These are phyloP conservation scores for Sporothrix protearum DNA, from an alignment of 2,329 filamentous ascomycete species.

Conservation along the genomic window DNA sequence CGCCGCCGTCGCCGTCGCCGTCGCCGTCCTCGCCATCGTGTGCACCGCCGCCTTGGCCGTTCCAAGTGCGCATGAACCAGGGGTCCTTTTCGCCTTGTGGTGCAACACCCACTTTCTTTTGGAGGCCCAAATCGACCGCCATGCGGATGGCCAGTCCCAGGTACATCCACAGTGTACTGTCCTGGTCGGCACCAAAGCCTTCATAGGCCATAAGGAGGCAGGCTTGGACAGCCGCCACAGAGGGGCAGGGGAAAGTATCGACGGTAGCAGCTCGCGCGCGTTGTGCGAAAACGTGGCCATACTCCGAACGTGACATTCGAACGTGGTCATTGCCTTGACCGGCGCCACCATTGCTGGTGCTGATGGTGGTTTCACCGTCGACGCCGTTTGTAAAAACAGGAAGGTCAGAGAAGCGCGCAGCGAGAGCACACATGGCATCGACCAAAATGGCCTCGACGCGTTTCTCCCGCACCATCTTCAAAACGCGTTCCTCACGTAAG, in stretches of 20 bases:
- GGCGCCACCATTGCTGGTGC: conserved; percentile 29
- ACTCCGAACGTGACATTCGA: conserved; percentile 53
- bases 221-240: conserved; percentile 78
- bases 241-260: conserved; percentile 78
- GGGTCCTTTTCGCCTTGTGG: conserved; percentile 55
- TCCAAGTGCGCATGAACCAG: conserved; percentile 47
- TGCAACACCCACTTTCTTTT: conserved; percentile 72
- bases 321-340: background rate
- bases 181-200: conserved; percentile 81
- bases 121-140: conserved; percentile 67
- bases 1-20: conserved; percentile 20
- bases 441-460: conserved; percentile 79
- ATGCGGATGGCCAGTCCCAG: conserved; percentile 75
- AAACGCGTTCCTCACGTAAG: conserved; percentile 66
- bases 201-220: conserved; percentile 82
- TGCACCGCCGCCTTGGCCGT: conserved; percentile 36
- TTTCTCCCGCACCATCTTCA: conserved; percentile 75
- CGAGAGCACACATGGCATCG: conserved; percentile 77
- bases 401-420: conserved; percentile 72
- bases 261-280: conserved; percentile 78
- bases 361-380: conserved; percentile 36
- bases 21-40: conserved; percentile 30
- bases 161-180: conserved; percentile 93
- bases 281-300: conserved; percentile 74
- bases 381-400: conserved; percentile 50